Conservation (phyloP, 805 yeast genomes). For the Tetrapisispora taiwanensis region DNA sequence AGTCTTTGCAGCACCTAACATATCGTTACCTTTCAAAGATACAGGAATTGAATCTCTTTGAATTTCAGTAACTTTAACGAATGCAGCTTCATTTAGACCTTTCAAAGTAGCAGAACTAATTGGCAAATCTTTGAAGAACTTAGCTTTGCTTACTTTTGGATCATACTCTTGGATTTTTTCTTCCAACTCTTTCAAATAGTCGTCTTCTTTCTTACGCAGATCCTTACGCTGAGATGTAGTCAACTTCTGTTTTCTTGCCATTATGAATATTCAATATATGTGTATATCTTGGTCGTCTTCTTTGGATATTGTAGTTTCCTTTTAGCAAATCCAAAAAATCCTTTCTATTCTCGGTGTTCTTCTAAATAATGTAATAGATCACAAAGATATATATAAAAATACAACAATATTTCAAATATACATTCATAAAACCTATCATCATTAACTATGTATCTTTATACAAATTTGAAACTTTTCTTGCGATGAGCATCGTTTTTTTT, state of each 20-base stretch:
- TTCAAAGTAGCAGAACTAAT: constrained; percentile 49
- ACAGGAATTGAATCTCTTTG: constrained; percentile 71
- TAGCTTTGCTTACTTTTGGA: constrained; percentile 28
- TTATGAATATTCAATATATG: constrained; percentile 9
- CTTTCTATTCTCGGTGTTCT: too few relatives aligned
- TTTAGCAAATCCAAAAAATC: not conserved
- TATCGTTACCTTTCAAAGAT: constrained; percentile 66
- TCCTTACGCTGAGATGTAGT: constrained; percentile 32
- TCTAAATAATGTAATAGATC: too few relatives aligned
- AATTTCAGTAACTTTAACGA: constrained; percentile 71
- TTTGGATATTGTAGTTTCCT: too few relatives aligned
- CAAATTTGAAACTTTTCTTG: not conserved
- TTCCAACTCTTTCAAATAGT: constrained; percentile 36
- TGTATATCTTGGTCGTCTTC: too few relatives aligned
- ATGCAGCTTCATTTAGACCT: constrained; percentile 75
- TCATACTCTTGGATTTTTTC: constrained; percentile 46
- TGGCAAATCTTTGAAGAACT: constrained; percentile 71
- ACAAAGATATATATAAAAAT: too few relatives aligned
- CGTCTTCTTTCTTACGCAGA: constrained; percentile 29
- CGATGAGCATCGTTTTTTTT: constrained; percentile 9
- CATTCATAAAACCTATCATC: too few relatives aligned
- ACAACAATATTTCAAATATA: too few relatives aligned
- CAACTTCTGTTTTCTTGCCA: constrained; percentile 32
- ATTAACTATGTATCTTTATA: not conserved
- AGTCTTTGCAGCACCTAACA: constrained; percentile 82